Conservation (phyloP, 495 filamentous ascomycete genomes). For the Penicillium chermesinum region DNA sequence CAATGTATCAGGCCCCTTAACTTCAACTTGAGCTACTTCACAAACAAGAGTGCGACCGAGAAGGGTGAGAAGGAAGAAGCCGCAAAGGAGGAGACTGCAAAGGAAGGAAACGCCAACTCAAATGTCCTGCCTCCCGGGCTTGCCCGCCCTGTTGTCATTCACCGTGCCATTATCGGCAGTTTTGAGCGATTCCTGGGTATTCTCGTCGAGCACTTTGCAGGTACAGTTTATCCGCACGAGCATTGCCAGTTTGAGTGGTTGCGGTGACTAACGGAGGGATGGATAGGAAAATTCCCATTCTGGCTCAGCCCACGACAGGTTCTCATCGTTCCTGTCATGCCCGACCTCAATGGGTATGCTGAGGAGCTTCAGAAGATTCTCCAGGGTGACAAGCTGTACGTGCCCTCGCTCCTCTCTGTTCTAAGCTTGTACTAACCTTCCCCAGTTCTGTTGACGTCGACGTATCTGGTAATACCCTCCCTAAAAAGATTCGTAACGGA, state of each 20-base stretch:
- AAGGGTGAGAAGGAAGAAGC: constrained; percentile 28
- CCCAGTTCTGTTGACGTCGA: constrained; percentile 91
- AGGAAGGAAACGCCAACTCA: constrained; percentile 31
- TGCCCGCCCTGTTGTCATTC: constrained; percentile 93
- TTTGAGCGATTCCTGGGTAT: constrained; percentile 96
- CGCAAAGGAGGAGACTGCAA: constrained; percentile 23
- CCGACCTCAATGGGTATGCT: constrained; percentile 75
- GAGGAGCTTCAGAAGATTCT: constrained; percentile 67
- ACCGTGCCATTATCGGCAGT: constrained; percentile 88
- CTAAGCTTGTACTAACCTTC: too few species aligned
- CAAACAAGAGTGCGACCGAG: constrained; percentile 48
- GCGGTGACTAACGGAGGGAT: too few species aligned
- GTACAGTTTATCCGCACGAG: too few species aligned
- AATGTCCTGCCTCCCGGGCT: constrained; percentile 55
- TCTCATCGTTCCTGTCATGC: constrained; percentile 87
- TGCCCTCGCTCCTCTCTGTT: too few species aligned
- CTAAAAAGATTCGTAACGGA: constrained; percentile 90
- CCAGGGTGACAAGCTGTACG: constrained; percentile 57
- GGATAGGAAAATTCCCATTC: constrained; percentile 99
- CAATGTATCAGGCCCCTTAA: too few species aligned
- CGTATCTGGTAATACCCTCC: constrained; percentile 82
- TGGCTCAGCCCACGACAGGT: constrained; percentile 94
- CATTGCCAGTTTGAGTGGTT: too few species aligned
- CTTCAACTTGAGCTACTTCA: constrained; percentile 81
- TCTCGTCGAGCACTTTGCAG: constrained; percentile 88